Base-by-base conservation (phyloP, 345 rosid species). In the Salix purpurea region DNA sequence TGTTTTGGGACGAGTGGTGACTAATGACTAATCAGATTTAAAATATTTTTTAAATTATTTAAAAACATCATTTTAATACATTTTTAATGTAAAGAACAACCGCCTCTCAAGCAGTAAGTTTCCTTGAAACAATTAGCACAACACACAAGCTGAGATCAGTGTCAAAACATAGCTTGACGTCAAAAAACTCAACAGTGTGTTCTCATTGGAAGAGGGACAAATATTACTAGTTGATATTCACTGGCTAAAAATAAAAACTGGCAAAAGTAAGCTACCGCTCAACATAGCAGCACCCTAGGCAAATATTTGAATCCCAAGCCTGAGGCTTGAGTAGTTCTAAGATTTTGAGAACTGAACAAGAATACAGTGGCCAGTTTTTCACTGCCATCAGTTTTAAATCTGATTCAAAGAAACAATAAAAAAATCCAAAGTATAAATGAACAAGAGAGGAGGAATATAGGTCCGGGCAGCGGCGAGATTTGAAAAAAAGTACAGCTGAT, bases 381-480 rank as follows among this genome's bases (percentile, higher is more conserved):
- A 76, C 15, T 61, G 24, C 58, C 75, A 62, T 62, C 70, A 61
- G 75, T 48, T 40, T 50, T 48, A 37, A 70, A 70, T 44, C 16
- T 36, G 52, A 40, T 37, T 26, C 21, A 30, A 69, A 32, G 24
- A 28, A 60, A 52, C 34, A 44, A 16, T 9, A 54, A 10, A n/a
- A 36, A 40, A 19, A 24, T n/a, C 21, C 54, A 37, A 44, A 1
- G 46, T 30, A 12, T 34, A 14, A n/a, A 66, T 7, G 13, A 56
- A 64, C 52, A 34, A 32, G 77, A 50, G 71, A 23, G 67, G 52
- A 50, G n/a, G 37, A 36, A 75, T 5, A 36, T 9, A 26, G 48
- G 71, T 26, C 40, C 18, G 67, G 62, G 50, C 0, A 50, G 14
- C 1, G 3, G 61, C 24, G 48, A 62, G 7, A 50, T 46, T 37